Base-by-base conservation (phyloP, 2,329 filamentous ascomycete genomes). In the Phaeoacremonium minimum region DNA sequence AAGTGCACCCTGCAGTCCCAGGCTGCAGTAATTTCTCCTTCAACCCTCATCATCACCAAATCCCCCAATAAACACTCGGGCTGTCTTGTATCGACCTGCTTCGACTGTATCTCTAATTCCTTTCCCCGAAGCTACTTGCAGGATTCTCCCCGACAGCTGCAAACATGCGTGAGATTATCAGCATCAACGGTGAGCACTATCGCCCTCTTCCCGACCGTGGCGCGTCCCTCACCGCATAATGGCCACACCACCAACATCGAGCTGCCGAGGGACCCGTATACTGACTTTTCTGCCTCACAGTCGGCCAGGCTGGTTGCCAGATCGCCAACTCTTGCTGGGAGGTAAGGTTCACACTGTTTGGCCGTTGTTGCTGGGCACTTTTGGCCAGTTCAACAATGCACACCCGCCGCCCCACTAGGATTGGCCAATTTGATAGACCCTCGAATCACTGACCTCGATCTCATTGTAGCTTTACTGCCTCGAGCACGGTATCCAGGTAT, bases 321-420 rank as follows among this genome's bases (percentile, higher is more conserved):
- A 98, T 98, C 64, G 93, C 91, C 75, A 98, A 98, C 79, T 93
- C 93, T 58, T 97, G 93, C 83, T 98, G 93, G 93, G 93, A 98
- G 89, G 93, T 98, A 75, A 76, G 87, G 76, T 60, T 57, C 43
- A 41, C 32, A 31, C 28, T 28, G n/a, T 26, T n/a, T 26, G 22
- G 22, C 9, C 22, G 22, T 9, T 26, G 22, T 9, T 26, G 22
- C n/a, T 9, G 22, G 9, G 9, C 22, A n/a, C 22, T 9, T 9
- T 26, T 26, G n/a, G 22, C 9, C 22, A n/a, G 22, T n/a, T 26
- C 22, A 26, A n/a, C n/a, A n/a, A n/a, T n/a, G 9, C 9, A 26
- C 22, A 26, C 9, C n/a, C n/a, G 22, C 22, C 22, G 22, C 9
- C 22, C 22, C 22, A n/a, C n/a, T n/a, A n/a, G n/a, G n/a, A n/a